Evolutionary conservation across 179 eudicot species (phyloP).

Genomic region (Sideroxylon spinosum): DNA sequence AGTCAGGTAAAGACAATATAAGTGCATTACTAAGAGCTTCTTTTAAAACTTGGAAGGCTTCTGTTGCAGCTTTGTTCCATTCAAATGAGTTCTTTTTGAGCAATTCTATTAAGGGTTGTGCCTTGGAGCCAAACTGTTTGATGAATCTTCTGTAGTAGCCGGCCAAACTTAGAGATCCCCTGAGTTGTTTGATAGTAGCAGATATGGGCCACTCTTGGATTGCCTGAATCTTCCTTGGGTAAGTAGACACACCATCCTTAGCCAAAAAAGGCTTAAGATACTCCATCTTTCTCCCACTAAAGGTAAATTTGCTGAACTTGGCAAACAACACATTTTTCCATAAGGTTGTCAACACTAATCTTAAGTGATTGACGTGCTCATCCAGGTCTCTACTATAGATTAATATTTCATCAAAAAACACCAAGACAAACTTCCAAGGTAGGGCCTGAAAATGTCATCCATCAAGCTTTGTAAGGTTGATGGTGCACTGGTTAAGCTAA

Average conservation of each 20-base stretch:
- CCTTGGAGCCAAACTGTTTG: neutral
- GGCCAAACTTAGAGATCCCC: neutral
- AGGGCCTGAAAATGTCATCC: neutral
- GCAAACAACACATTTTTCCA: no score
- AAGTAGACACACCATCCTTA: neutral
- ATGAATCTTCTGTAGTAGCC: neutral
- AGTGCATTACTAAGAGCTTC: neutral
- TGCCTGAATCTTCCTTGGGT: neutral
- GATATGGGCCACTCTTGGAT: neutral
- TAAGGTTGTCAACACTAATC: no score
- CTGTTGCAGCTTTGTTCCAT: neutral
- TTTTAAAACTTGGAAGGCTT: neutral
- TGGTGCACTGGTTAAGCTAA: slow-evolving; percentile 2
- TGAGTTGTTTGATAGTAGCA: neutral
- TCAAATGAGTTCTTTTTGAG: neutral
- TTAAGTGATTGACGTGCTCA: neutral
- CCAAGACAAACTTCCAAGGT: neutral
- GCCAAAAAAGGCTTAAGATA: neutral
- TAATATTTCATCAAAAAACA: neutral
- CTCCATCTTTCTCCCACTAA: neutral
- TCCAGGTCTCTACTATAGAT: neutral
- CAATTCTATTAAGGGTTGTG: neutral
- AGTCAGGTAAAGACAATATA: slow-evolving; percentile 16
- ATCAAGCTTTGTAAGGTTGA: neutral
- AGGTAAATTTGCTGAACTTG: neutral